phyloP scores from a whole-genome alignment of 768 basidiomycete species.

The Russula virescens region DNA sequence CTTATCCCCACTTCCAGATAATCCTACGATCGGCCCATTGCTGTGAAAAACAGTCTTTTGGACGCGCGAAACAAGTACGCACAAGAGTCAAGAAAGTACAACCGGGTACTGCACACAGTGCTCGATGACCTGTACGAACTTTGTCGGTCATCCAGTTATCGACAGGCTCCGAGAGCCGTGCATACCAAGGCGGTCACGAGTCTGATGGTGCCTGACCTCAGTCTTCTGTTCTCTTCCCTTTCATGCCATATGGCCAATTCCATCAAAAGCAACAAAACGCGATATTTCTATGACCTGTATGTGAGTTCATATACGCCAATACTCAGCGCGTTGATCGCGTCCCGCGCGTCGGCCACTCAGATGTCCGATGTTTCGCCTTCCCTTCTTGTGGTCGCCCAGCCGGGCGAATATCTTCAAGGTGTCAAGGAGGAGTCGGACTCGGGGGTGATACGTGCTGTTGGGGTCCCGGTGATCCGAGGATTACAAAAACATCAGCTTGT shows the following conservation, averaged over 20 bases:
- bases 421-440: neutral
- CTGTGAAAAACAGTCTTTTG: neutral
- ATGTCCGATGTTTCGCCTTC: neutral
- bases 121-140: conserved; percentile 8
- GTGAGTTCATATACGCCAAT: conserved; percentile 21
- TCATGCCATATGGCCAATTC: conserved; percentile 17
- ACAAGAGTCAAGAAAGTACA: neutral
- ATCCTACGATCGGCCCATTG: neutral
- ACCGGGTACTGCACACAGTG: neutral
- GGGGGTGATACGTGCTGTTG: neutral
- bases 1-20: conserved; percentile 2
- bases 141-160: conserved; percentile 3
- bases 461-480: neutral
- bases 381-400: conserved; percentile 9
- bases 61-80: neutral
- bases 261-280: neutral
- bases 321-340: conserved; percentile 12
- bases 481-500: neutral
- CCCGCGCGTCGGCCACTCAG: neutral
- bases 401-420: neutral
- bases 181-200: neutral
- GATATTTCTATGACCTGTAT: conserved; percentile 9
- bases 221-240: conserved; percentile 17
- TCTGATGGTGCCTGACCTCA: conserved; percentile 21
- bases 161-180: conserved; percentile 2